Conservation (phyloP, 768 basidiomycete genomes). For the Phanerochaete sordida region DNA sequence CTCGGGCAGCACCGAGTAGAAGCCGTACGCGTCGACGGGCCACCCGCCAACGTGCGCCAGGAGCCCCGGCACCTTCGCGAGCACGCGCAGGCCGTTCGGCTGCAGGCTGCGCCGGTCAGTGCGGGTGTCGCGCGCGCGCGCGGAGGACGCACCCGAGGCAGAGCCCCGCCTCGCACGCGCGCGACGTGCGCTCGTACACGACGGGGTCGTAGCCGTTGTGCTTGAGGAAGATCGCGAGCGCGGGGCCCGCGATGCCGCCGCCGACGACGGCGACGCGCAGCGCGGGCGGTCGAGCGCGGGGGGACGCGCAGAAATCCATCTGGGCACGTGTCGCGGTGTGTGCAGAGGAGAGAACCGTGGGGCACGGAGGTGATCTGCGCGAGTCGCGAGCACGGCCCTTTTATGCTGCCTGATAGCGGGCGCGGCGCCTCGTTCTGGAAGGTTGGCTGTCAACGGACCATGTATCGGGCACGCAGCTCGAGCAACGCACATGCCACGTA, state of each 20-base stretch:
- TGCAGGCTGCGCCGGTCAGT: constrained; percentile 1
- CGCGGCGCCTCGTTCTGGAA: background rate
- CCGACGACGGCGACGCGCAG: background rate
- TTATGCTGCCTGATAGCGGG: background rate
- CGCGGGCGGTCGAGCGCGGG: background rate
- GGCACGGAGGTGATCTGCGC: background rate
- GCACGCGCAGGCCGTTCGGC: constrained; percentile 10
- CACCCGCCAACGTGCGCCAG: background rate
- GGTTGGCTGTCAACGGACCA: background rate
- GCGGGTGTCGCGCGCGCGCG: background rate
- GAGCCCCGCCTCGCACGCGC: constrained; percentile 23
- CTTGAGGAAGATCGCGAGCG: constrained; percentile 7
- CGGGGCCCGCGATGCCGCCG: constrained; percentile 5
- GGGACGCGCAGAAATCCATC: background rate
- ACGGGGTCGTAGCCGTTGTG: background rate
- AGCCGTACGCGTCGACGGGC: constrained; percentile 3
- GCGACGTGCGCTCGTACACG: constrained; percentile 7
- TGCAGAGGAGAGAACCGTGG: background rate
- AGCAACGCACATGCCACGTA: background rate
- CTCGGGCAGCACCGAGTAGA: constrained; percentile 11
- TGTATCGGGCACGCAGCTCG: background rate
- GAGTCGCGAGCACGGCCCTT: background rate
- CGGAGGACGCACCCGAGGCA: constrained; percentile 26
- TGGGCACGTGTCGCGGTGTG: background rate
- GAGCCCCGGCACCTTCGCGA: constrained; percentile 9